Base-by-base conservation (phyloP, 2,329 filamentous ascomycete genomes). In the Fusarium sp. region DNA sequence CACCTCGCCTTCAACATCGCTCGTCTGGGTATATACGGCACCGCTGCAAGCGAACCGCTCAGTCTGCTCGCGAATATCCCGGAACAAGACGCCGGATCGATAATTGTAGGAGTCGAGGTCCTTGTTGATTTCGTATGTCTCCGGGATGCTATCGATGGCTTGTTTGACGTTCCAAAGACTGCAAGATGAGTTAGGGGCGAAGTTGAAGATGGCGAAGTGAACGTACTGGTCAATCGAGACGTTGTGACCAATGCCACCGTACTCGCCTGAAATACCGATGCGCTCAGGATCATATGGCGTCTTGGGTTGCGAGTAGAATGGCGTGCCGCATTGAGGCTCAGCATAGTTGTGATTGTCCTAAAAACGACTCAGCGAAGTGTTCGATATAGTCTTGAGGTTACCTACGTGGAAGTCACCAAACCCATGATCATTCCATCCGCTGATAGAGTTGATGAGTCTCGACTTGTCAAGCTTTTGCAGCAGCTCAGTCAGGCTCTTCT, bases 1-100 rank as follows among this genome's bases (percentile, higher is more conserved):
- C 14, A 94, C 90, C 79, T 94, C 92, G 9, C 91, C 92, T 78
- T 94, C 92, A 0, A 94, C 92, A 75, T 94, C 92, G 0, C 90
- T 92, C 0, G 91, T 94, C 83, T 94, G 92, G 2, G 92, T 94
- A 87, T 91, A 94, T 0, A 94, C 87, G 17, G 88, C 92, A 0
- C 89, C 92, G 39, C 88, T 92, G 81, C 92, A 94, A 0, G 89
- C 85, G 63, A 86, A 93, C 17, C 81, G 81, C 66, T 89, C 84
- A 38, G 93, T 88, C 77, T 92, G 86, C 62, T 91, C 88, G 42
- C 87, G 86, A 8, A 93, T 84, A 75, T 93, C 91, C 6, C 85
- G 84, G 30, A 92, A 87, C 3, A 93, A 84, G 22, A 87, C 75
- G 47, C 90, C 87, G 2, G 88, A 87, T 56, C 92, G 89, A 78